A percentile compares a stretch with the other conserved stretches of the same genome.
Evolutionary conservation across 352 stramenopile species (phyloP).

Genomic region (Phytophthora sansomeana): DNA sequence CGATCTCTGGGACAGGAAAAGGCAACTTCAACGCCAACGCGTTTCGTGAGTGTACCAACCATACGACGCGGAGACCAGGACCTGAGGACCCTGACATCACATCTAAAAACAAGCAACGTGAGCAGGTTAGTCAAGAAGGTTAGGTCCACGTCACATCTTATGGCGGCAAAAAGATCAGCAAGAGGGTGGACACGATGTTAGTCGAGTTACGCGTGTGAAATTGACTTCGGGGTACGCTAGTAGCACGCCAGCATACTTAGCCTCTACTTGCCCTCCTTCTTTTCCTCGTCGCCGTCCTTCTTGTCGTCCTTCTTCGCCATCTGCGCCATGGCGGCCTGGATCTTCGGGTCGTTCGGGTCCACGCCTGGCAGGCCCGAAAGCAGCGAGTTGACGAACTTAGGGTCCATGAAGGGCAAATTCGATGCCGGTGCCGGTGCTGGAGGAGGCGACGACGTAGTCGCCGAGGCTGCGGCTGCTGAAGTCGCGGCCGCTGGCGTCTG

Average conservation of each 20-base stretch:
- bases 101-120: conserved; percentile 13
- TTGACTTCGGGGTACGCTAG: conserved; percentile 24
- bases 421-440: conserved; percentile 79
- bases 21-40: conserved; percentile 21
- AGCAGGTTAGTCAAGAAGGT: conserved; percentile 22
- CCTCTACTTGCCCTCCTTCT: conserved; percentile 87
- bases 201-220: conserved; percentile 27
- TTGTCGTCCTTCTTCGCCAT: conserved; percentile 86
- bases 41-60: conserved; percentile 18
- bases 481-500: conserved; percentile 34
- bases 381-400: conserved; percentile 91
- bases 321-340: conserved; percentile 91
- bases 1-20: not conserved
- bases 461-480: conserved; percentile 21
- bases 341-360: conserved; percentile 93
- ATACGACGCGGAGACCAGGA: conserved; percentile 24
- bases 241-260: conserved; percentile 9
- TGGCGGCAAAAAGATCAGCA: conserved; percentile 2
- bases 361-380: conserved; percentile 90
- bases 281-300: conserved; percentile 84
- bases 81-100: conserved; percentile 17
- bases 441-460: conserved; percentile 47
- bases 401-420: conserved; percentile 90
- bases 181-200: conserved; percentile 24
- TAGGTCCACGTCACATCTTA: conserved; percentile 14